Evolutionary conservation across 2,329 filamentous ascomycete species (phyloP), one percentile per base, ranked within the genome.

Genomic region (Microcera coccophila): DNA sequence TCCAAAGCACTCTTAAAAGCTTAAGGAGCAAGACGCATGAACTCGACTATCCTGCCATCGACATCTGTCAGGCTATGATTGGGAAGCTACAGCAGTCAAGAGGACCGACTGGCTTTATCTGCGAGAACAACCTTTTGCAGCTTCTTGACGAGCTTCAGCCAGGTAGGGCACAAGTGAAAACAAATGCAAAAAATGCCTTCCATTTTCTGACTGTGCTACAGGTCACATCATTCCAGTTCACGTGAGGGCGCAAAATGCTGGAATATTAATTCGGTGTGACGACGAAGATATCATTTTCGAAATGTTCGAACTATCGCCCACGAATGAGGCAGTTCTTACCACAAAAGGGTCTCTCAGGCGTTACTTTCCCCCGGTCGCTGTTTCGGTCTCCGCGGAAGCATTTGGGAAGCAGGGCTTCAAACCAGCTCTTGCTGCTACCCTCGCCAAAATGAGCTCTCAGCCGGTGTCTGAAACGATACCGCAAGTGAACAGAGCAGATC

Each of bases 401-500:
- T 53, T 59, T 19, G 16, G 37, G 1, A 5, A 55, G 1, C 2
- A 28, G 1, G 54, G 41, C 0, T 58, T 63, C 15, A 32, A 42
- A 10, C n/a, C 32, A 4, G 39, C 47, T 1, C n/a, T 62, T 1
- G 44, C 52, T 0, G 29, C 44, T 40, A 32, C 15, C 5, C 7
- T 32, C 15, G 11, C 29, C 9, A 32, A 32, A n/a, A n/a, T 32
- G 29, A 32, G 29, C 15, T n/a, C 5, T 15, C 29, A 32, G n/a
- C 8, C 8, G 11, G 29, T 32, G 15, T 14, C 15, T 1, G 55
- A 48, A 3, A 57, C 50, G 34, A 39, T 44, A 8, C 46, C 58
- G 1, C 36, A 28, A 12, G 41, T 61, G 53, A 19, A 17, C 5
- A 80, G 79, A 43, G 69, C 66, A 2, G 46, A 55, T 0, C 35